These are phyloP conservation scores for Polytolypa hystricis DNA, from an alignment of 2,329 filamentous ascomycete species.

Conservation along the genomic window DNA sequence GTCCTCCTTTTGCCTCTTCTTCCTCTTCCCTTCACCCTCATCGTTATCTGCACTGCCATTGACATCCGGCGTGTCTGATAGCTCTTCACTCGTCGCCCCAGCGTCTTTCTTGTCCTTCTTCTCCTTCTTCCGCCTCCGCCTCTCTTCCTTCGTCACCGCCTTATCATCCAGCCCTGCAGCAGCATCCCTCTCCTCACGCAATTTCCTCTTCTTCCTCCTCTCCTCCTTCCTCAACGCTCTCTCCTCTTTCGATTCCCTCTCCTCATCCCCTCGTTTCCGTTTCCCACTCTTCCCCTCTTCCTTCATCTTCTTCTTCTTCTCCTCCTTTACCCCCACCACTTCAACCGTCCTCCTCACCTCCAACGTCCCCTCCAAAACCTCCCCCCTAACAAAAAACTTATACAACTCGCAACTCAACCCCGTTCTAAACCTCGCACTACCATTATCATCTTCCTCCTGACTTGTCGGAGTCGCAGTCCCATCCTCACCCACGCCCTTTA, in stretches of 20 bases:
- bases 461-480: conserved; percentile 47
- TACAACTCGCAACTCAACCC: conserved; percentile 52
- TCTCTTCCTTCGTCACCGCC: conserved; percentile 14
- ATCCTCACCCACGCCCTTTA: conserved; percentile 62
- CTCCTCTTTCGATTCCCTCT: conserved; percentile 1
- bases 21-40: conserved; percentile 7
- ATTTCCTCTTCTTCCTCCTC: conserved; percentile 7
- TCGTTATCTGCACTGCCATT: conserved; percentile 8
- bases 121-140: conserved; percentile 6
- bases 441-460: conserved; percentile 39
- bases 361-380: conserved; percentile 60
- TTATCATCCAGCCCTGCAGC: conserved; percentile 2
- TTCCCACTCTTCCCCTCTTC: conserved; percentile 21
- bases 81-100: conserved; percentile 5
- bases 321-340: conserved; percentile 11
- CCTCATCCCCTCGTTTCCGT: too few relatives aligned
- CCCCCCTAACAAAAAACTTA: conserved; percentile 73
- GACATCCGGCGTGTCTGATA: not conserved
- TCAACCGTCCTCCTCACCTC: conserved; percentile 13
- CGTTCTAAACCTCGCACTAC: too few relatives aligned
- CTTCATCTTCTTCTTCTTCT: conserved; percentile 26
- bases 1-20: conserved; percentile 8
- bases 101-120: conserved; percentile 10
- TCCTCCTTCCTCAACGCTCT: conserved; percentile 1
- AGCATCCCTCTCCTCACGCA: conserved; percentile 15